Evolutionary conservation across 768 basidiomycete genomes (phyloP).

Genomic region (Agaricus sinodeliciosus): DNA sequence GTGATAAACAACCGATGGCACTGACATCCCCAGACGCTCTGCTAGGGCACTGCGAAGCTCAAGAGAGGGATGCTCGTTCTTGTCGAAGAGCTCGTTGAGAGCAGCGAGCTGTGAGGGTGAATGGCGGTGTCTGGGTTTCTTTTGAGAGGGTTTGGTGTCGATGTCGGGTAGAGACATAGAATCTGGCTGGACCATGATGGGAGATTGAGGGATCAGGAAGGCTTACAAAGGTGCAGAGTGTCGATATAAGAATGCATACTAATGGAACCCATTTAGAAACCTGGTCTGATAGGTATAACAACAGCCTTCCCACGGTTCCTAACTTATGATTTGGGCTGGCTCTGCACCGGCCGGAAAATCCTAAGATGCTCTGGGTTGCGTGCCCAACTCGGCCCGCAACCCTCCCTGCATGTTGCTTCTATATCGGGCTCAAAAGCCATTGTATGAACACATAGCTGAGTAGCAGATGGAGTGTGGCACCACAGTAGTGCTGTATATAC

Average conservation of each 20-base stretch:
- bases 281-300: conserved; percentile 10
- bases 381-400: neutral
- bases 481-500: conserved; percentile 1
- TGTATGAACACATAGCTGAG: too few species aligned
- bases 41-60: conserved; percentile 64
- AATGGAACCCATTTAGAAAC: conserved; percentile 4
- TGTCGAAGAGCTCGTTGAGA: conserved; percentile 73
- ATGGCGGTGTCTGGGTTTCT: conserved; percentile 79
- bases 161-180: conserved; percentile 19
- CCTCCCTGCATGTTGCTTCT: neutral
- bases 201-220: conserved; percentile 17
- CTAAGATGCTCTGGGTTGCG: neutral
- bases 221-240: conserved; percentile 20
- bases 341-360: neutral
- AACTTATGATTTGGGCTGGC: neutral
- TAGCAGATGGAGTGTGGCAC: neutral
- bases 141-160: conserved; percentile 34
- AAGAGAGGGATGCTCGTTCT: conserved; percentile 67
- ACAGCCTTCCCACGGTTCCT: conserved; percentile 9
- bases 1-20: conserved; percentile 16
- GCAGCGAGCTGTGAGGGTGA: conserved; percentile 65
- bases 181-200: conserved; percentile 18
- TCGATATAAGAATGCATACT: conserved; percentile 18
- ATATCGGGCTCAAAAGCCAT: conserved; percentile 2
- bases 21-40: conserved; percentile 71